Conservation (phyloP, 192 early-diverging fungal genomes). For the Linnemannia zychae region DNA sequence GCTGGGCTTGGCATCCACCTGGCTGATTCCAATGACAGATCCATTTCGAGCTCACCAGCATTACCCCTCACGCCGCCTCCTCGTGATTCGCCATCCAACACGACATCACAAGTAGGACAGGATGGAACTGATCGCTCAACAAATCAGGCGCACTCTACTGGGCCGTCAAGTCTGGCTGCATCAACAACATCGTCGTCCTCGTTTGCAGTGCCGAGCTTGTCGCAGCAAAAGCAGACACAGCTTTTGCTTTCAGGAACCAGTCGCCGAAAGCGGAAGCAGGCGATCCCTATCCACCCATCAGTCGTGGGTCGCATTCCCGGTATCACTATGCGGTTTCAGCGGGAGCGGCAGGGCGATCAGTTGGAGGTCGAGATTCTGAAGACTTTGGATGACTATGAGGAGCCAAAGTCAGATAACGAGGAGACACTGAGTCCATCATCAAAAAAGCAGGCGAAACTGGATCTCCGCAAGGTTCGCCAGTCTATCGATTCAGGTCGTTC, state of each 20-base stretch:
- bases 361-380: conserved; percentile 55
- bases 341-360: conserved; percentile 33
- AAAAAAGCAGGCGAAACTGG: conserved; percentile 33
- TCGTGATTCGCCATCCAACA: conserved; percentile 16
- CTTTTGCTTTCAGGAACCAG: conserved; percentile 1
- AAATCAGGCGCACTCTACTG: background rate
- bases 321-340: conserved; percentile 49
- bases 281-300: conserved; percentile 46
- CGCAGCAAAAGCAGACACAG: conserved; percentile 4
- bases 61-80: conserved; percentile 39
- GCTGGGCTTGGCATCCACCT: background rate
- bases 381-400: conserved; percentile 34
- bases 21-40: conserved; percentile 24
- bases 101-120: conserved; percentile 11
- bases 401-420: background rate
- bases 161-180: conserved; percentile 1
- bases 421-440: conserved; percentile 3
- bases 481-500: conserved; percentile 46
- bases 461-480: conserved; percentile 41
- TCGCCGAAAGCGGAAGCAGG: conserved; percentile 52
- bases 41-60: conserved; percentile 32
- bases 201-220: background rate
- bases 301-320: conserved; percentile 52
- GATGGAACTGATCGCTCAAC: background rate
- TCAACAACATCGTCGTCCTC: conserved; percentile 1